Percentiles rank a stretch among this genome's conserved stretches.
phyloP scores from a whole-genome alignment of 1,139 yeast species.

The Yamadazyma triangularis region DNA sequence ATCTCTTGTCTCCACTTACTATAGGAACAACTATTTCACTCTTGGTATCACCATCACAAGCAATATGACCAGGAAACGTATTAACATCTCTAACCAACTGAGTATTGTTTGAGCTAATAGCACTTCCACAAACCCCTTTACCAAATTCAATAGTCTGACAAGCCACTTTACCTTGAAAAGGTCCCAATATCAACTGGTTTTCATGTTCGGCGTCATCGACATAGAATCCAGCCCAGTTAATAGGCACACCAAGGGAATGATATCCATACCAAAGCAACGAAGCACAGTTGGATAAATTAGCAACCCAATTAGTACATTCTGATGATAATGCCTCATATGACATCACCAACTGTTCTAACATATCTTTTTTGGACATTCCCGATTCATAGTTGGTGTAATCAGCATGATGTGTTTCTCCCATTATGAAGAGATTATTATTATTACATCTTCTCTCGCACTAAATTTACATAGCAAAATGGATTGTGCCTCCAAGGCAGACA shows the following conservation, averaged over 20 bases:
- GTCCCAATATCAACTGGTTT: conserved; percentile 70
- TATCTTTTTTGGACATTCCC: conserved; percentile 45
- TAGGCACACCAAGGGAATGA: conserved; percentile 49
- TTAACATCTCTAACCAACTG: conserved; percentile 78
- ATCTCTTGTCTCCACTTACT: conserved; percentile 33
- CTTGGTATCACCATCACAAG: conserved; percentile 92
- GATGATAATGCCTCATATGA: conserved; percentile 62
- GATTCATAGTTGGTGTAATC: conserved; percentile 51
- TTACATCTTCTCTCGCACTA: no score
- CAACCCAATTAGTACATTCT: conserved; percentile 77
- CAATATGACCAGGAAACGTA: conserved; percentile 86
- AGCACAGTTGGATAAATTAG: conserved; percentile 81
- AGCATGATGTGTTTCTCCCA: conserved; percentile 46
- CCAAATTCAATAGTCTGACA: conserved; percentile 80
- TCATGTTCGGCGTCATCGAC: conserved; percentile 33
- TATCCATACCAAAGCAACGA: conserved; percentile 88
- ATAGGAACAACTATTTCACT: conserved; percentile 94
- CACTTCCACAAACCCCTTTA: conserved; percentile 87
- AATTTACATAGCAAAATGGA: no score
- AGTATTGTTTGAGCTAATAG: conserved; percentile 54
- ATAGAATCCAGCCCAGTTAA: conserved; percentile 96
- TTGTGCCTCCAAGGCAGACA: no score
- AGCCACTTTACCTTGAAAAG: conserved; percentile 96
- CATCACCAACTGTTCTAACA: conserved; percentile 52
- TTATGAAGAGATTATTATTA: no score